phyloP scores from a whole-genome alignment of 345 rosid genomes.

The Heritiera littoralis region DNA sequence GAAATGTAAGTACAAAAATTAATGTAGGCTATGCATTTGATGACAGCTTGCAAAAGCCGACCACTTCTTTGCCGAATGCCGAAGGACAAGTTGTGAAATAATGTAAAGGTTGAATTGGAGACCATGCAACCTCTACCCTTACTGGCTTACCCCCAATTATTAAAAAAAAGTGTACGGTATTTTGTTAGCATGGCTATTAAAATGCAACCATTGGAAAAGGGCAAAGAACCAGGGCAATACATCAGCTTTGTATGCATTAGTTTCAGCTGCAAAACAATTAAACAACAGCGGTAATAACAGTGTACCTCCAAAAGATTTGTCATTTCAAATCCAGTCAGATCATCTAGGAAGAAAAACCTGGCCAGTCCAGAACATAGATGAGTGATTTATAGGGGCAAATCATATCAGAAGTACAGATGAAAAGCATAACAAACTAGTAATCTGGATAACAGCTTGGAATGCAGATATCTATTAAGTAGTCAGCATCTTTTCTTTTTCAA shows the following conservation, averaged over 20 bases:
- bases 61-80: too few relatives aligned
- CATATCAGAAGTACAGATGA: not conserved
- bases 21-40: too few relatives aligned
- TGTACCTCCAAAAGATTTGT: constrained; percentile 86
- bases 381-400: not conserved
- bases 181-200: too few relatives aligned
- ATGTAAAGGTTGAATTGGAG: not conserved
- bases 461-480: not conserved
- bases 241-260: too few relatives aligned
- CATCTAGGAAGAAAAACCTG: constrained; percentile 97
- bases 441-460: not conserved
- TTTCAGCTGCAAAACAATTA: too few relatives aligned
- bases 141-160: too few relatives aligned
- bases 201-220: too few relatives aligned
- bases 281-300: too few relatives aligned
- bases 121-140: too few relatives aligned
- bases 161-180: too few relatives aligned
- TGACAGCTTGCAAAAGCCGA: not conserved
- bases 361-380: constrained; percentile 20
- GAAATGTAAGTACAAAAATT: too few relatives aligned
- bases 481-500: not conserved
- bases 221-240: too few relatives aligned
- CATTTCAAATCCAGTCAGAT: constrained; percentile 87
- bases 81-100: not conserved
- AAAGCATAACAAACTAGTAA: not conserved